These are phyloP conservation scores for Mycena crocata DNA, from an alignment of 768 basidiomycete species.

Conservation along the genomic window DNA sequence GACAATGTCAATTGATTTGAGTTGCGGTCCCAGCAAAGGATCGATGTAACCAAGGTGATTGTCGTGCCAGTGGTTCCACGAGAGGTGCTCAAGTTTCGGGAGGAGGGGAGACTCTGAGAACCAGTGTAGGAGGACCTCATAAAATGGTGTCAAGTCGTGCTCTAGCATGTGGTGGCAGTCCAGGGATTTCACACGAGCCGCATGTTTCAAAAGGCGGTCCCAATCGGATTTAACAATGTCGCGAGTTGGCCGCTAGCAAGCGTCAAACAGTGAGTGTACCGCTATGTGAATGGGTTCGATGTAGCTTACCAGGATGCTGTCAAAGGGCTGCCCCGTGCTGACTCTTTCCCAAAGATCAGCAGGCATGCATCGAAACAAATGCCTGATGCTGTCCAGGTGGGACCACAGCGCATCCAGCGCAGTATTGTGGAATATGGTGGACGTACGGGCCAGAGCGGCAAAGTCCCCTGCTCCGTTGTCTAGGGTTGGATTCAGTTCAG, in stretches of 20 bases:
- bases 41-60: not conserved
- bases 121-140: not conserved
- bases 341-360: not conserved
- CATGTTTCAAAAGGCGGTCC: not conserved
- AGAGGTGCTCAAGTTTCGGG: not conserved
- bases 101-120: not conserved
- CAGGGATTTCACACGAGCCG: not conserved
- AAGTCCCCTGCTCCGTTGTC: not conserved
- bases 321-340: not conserved
- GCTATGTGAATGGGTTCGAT: not conserved
- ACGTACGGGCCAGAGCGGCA: not conserved
- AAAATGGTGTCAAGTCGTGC: not conserved
- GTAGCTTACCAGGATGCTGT: not conserved
- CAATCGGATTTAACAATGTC: not conserved
- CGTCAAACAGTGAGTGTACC: not conserved
- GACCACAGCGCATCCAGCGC: not conserved
- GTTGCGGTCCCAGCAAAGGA: not conserved
- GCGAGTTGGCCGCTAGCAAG: not conserved
- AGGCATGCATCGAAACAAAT: slow-evolving; percentile 3
- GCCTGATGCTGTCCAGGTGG: not conserved
- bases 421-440: not conserved
- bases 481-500: not conserved
- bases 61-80: not conserved
- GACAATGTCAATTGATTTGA: not conserved
- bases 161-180: not conserved